These are phyloP conservation scores for Aspergillus brunneoviolaceus DNA, from an alignment of 2,329 filamentous ascomycete species.

Conservation along the genomic window DNA sequence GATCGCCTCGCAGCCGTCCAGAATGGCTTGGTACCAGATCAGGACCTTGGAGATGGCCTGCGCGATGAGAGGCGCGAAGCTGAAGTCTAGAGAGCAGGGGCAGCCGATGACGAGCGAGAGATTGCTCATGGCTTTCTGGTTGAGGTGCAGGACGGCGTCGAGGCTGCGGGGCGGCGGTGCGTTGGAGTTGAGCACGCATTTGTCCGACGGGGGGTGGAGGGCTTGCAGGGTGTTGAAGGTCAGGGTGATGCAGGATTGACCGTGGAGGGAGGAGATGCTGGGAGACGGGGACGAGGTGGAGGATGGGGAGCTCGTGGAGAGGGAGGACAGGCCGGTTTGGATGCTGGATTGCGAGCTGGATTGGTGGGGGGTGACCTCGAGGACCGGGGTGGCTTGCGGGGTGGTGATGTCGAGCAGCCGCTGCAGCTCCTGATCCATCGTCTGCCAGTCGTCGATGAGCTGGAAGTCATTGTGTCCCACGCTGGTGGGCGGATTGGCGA, in stretches of 20 bases:
- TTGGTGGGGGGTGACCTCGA: neutral
- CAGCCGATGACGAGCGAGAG: neutral
- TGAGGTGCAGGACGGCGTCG: neutral
- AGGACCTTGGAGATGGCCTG: neutral
- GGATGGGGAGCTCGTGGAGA: neutral
- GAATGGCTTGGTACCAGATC: neutral
- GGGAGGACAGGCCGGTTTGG: neutral
- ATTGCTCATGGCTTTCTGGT: neutral
- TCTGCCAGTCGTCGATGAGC: neutral
- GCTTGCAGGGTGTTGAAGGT: neutral
- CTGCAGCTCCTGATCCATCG: neutral
- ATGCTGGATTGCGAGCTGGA: neutral
- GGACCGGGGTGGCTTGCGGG: neutral
- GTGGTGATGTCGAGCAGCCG: neutral
- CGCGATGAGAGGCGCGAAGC: neutral
- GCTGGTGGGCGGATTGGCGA: neutral
- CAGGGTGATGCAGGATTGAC: neutral
- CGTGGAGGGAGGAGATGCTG: neutral
- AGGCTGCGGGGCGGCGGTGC: neutral
- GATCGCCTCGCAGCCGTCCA: neutral
- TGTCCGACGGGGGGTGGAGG: neutral
- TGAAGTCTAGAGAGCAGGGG: neutral
- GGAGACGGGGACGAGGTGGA: neutral
- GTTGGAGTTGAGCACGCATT: neutral
- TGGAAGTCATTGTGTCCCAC: neutral